Percentiles rank a stretch among this genome's conserved stretches.
Conservation (phyloP, 2,329 filamentous ascomycete species). For the Colletotrichum sp. region DNA sequence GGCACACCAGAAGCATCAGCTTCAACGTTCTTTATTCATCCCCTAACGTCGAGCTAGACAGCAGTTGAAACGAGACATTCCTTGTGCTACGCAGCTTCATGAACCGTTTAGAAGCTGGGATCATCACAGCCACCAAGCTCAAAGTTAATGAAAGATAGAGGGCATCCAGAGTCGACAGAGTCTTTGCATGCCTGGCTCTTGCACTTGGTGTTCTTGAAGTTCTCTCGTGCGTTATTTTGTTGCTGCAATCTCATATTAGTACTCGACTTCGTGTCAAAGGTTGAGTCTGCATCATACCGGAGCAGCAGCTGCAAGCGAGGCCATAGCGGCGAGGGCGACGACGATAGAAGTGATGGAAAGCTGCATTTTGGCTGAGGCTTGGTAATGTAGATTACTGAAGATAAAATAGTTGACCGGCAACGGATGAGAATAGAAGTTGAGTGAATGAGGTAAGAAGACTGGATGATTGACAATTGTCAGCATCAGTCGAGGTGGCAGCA, state of each 20-base stretch:
- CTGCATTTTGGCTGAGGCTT: background rate
- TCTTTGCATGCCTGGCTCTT: slow-evolving; percentile 4
- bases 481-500: background rate
- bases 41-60: background rate
- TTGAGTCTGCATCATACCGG: background rate
- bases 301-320: background rate
- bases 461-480: background rate
- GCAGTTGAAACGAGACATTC: background rate
- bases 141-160: background rate
- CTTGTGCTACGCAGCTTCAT: background rate
- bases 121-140: slow-evolving; percentile 3
- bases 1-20: background rate
- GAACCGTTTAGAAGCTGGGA: background rate
- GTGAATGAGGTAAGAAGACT: background rate
- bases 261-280: too few relatives aligned
- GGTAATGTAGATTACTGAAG: background rate
- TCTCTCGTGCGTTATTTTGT: background rate
- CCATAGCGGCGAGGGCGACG: background rate
- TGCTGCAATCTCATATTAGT: background rate
- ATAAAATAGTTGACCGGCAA: background rate
- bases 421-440: background rate
- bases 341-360: background rate
- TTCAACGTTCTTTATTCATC: background rate
- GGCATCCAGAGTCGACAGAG: background rate
- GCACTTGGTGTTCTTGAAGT: background rate